Conservation (phyloP, 140 eudicot genomes). For the Ambrosia hybrid region DNA sequence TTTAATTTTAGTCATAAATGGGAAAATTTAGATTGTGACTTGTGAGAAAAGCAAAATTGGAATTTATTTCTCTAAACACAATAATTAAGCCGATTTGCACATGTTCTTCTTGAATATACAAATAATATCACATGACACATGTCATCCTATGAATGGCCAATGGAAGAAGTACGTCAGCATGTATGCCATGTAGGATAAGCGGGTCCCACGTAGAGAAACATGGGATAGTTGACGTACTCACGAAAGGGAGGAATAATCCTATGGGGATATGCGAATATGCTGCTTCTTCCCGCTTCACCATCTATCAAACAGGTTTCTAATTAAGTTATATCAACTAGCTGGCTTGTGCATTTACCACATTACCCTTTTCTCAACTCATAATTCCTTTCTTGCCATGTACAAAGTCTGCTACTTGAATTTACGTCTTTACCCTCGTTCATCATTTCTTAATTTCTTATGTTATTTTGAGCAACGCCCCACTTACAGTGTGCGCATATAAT, state of each 20-base stretch:
- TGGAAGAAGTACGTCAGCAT: constrained; percentile 9
- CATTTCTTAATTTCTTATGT: neutral
- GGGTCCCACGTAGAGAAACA: constrained; percentile 26
- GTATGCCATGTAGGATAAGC: constrained; percentile 21
- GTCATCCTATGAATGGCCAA: neutral
- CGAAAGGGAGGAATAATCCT: constrained; percentile 17
- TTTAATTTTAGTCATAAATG: too few relatives aligned
- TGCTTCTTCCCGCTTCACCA: constrained; percentile 16
- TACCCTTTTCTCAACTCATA: constrained; percentile 16
- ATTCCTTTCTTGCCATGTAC: neutral
- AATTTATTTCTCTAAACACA: neutral
- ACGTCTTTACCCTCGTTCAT: constrained; percentile 16
- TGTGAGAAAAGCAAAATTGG: neutral
- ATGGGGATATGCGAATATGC: constrained; percentile 38
- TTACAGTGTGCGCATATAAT: too few relatives aligned
- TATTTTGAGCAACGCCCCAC: too few relatives aligned
- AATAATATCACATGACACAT: constrained; percentile 5
- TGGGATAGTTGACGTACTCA: constrained; percentile 9
- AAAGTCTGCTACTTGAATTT: neutral
- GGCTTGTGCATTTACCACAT: constrained; percentile 2
- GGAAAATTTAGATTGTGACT: neutral
- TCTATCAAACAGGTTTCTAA: too few relatives aligned
- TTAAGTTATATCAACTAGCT: neutral
- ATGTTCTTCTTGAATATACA: neutral
- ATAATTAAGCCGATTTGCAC: neutral